Percentiles rank a stretch among this genome's conserved stretches.
These are phyloP conservation scores for Penicillium hordei DNA, from an alignment of 2,329 filamentous ascomycete genomes.

Conservation along the genomic window DNA sequence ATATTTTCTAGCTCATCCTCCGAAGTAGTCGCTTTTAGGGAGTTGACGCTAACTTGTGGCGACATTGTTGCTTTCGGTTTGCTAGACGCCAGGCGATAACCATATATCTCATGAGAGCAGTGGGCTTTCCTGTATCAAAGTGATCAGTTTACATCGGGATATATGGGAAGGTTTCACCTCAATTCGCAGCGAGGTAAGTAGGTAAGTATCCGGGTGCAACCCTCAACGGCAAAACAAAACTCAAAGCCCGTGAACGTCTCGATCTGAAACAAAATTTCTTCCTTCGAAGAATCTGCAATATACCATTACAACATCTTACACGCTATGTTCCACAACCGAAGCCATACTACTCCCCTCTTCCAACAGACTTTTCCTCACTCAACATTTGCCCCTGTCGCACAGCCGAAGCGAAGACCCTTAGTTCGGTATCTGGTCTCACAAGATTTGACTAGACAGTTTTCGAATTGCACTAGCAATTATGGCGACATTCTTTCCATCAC, in stretches of 20 bases:
- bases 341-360: neutral
- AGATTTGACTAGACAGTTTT: slow-evolving; percentile 18
- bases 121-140: neutral
- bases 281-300: neutral
- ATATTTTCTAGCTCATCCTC: slow-evolving; percentile 6
- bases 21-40: neutral
- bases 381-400: neutral
- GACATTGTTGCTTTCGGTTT: slow-evolving; percentile 1
- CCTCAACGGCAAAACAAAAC: slow-evolving; percentile 4
- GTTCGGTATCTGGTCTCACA: neutral
- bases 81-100: neutral
- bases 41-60: neutral
- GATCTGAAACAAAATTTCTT: slow-evolving; percentile 2
- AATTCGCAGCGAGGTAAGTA: slow-evolving; percentile 6
- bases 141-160: neutral
- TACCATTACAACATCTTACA: neutral
- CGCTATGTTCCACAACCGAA: neutral
- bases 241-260: neutral
- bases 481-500: slow-evolving; percentile 26
- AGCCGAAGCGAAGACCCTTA: neutral
- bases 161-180: neutral
- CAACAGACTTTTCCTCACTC: neutral
- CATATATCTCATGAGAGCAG: neutral
- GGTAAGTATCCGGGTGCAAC: slow-evolving; percentile 11
- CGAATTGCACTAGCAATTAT: slow-evolving; percentile 26